Evolutionary conservation across 805 yeast species (phyloP).

Genomic region (Nakazawaea peltata): DNA sequence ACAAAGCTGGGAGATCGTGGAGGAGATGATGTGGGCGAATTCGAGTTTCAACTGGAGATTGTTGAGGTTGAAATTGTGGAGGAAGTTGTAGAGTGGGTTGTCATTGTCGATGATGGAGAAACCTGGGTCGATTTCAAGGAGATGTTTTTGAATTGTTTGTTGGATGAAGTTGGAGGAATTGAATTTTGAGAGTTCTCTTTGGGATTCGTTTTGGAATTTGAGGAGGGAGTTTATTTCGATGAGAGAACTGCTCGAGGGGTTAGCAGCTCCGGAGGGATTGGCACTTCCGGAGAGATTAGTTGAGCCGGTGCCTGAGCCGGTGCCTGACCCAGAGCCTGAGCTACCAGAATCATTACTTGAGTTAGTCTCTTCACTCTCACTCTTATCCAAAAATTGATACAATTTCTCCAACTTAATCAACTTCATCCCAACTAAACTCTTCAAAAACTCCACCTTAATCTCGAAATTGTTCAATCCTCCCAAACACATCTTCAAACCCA

Average conservation of each 20-base stretch:
- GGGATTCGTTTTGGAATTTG: conserved; percentile 23
- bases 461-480: not conserved
- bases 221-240: conserved; percentile 22
- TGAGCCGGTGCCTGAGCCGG: too few species aligned
- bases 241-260: not conserved
- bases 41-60: conserved; percentile 35
- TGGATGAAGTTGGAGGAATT: conserved; percentile 18
- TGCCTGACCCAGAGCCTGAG: too few species aligned
- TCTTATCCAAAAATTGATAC: conserved; percentile 2
- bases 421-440: conserved; percentile 5
- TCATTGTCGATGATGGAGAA: conserved; percentile 45
- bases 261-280: not conserved
- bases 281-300: not conserved
- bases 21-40: conserved; percentile 27
- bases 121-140: conserved; percentile 36
- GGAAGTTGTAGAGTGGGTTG: conserved; percentile 36
- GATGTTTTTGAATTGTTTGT: conserved; percentile 18
- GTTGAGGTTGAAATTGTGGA: conserved; percentile 26
- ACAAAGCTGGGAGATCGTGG: conserved; percentile 27
- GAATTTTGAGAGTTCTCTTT: conserved; percentile 16
- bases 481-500: conserved; percentile 5
- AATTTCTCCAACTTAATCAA: conserved; percentile 9
- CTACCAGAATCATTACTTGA: not conserved
- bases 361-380: too few species aligned
- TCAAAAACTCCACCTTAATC: conserved; percentile 2